These are phyloP conservation scores for Backusella luteola DNA, from an alignment of 192 early-diverging fungal genomes.

Conservation along the genomic window DNA sequence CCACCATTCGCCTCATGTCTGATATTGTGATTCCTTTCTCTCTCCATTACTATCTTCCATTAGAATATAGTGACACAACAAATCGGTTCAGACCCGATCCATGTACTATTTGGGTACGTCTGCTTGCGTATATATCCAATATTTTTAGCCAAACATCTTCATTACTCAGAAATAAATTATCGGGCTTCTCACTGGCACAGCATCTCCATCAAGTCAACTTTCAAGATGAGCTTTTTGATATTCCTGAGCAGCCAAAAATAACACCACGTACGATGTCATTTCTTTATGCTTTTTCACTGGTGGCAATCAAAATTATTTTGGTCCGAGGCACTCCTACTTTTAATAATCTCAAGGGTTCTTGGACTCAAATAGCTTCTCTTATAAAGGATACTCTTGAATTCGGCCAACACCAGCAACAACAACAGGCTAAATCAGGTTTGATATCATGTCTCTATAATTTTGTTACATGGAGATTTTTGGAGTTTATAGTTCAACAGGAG, in stretches of 20 bases:
- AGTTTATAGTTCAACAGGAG: constrained; percentile 48
- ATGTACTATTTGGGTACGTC: constrained; percentile 24
- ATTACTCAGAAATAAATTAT: constrained; percentile 13
- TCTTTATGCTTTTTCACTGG: constrained; percentile 45
- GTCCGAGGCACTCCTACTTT: constrained; percentile 46
- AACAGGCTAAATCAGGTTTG: background rate
- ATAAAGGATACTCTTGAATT: constrained; percentile 36
- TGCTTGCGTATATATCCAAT: constrained; percentile 17
- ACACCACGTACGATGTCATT: constrained; percentile 25
- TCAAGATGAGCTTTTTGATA: background rate
- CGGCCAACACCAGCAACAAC: constrained; percentile 26
- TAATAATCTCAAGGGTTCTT: constrained; percentile 40
- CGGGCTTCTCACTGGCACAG: constrained; percentile 23
- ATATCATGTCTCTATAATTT: constrained; percentile 34
- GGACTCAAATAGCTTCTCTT: constrained; percentile 42
- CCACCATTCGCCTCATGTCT: constrained; percentile 43
- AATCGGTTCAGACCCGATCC: constrained; percentile 8
- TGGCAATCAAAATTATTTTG: constrained; percentile 50
- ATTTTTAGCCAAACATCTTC: constrained; percentile 24
- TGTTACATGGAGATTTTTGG: constrained; percentile 51
- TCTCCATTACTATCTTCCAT: constrained; percentile 41
- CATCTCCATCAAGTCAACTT: background rate
- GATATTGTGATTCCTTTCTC: constrained; percentile 51
- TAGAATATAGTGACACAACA: constrained; percentile 9
- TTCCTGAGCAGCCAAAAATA: background rate